Percentiles rank a stretch among this genome's conserved stretches.
phyloP scores from a whole-genome alignment of 257 asterid species.

The Thymus mandschuricus region DNA sequence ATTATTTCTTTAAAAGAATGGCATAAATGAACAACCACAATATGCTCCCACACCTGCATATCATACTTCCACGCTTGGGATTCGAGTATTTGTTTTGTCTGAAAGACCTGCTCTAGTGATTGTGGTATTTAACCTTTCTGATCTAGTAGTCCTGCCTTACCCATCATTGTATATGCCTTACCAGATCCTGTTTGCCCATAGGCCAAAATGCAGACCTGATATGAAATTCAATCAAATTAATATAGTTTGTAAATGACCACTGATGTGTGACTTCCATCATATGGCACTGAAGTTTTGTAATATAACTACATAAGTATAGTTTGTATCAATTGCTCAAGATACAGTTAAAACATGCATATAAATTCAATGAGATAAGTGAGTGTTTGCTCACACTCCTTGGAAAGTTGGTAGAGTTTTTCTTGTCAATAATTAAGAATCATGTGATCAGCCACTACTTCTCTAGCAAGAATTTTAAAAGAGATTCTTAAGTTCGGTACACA shows the following conservation, averaged over 20 bases:
- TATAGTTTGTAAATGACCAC: slow-evolving; percentile 6
- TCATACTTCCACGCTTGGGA: slow-evolving; percentile 98
- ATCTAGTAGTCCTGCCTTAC: slow-evolving; percentile 64
- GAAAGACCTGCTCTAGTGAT: slow-evolving; percentile 89
- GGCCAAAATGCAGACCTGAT: slow-evolving; percentile 95
- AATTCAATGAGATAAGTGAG: too few relatives aligned
- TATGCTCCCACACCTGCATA: slow-evolving; percentile 70
- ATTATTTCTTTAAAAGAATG: not conserved
- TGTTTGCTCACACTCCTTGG: too few relatives aligned
- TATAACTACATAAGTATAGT: too few relatives aligned
- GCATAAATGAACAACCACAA: slow-evolving; percentile 13
- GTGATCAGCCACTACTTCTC: slow-evolving; percentile 23
- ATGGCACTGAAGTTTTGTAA: too few relatives aligned
- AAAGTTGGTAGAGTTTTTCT: too few relatives aligned
- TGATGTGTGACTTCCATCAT: too few relatives aligned
- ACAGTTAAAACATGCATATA: too few relatives aligned
- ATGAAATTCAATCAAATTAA: slow-evolving; percentile 21
- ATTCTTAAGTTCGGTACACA: not conserved
- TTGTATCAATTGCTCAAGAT: too few relatives aligned
- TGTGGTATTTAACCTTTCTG: slow-evolving; percentile 94
- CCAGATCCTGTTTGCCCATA: slow-evolving; percentile 99
- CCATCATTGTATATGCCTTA: slow-evolving; percentile 98
- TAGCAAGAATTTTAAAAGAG: slow-evolving; percentile 6
- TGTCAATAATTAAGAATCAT: too few relatives aligned
- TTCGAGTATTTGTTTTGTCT: slow-evolving; percentile 77